Conservation (phyloP, 1,139 yeast species). For the Pichia sp. region DNA sequence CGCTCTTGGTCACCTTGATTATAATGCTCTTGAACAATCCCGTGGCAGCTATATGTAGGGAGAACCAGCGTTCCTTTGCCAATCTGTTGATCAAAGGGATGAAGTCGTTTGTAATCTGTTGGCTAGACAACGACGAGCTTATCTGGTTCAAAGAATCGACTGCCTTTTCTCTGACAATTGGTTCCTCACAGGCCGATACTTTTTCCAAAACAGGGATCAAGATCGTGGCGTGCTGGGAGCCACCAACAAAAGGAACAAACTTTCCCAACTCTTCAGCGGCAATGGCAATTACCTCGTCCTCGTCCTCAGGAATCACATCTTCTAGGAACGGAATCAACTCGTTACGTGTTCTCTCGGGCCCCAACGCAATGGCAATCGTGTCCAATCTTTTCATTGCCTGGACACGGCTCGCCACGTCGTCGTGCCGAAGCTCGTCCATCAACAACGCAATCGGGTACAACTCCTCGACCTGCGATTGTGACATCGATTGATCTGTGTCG, state of each 20-base stretch:
- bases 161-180: slow-evolving; percentile 94
- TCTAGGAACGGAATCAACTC: slow-evolving; percentile 88
- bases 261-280: slow-evolving; percentile 86
- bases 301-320: slow-evolving; percentile 92
- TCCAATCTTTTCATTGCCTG: slow-evolving; percentile 94
- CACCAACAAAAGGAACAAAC: slow-evolving; percentile 86
- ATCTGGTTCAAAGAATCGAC: slow-evolving; percentile 77
- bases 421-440: slow-evolving; percentile 91
- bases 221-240: slow-evolving; percentile 69
- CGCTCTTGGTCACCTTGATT: slow-evolving; percentile 50
- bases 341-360: slow-evolving; percentile 85
- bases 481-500: slow-evolving; percentile 1
- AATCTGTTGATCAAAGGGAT: slow-evolving; percentile 74
- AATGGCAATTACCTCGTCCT: slow-evolving; percentile 94
- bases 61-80: slow-evolving; percentile 91
- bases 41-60: slow-evolving; percentile 86
- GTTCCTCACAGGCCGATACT: slow-evolving; percentile 92
- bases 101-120: slow-evolving; percentile 64
- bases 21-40: slow-evolving; percentile 79
- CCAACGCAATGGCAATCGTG: slow-evolving; percentile 91
- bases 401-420: slow-evolving; percentile 88
- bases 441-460: slow-evolving; percentile 91
- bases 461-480: slow-evolving; percentile 41
- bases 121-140: slow-evolving; percentile 59
- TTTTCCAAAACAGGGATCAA: slow-evolving; percentile 83